These are phyloP conservation scores for Podaxis pistillaris DNA, from an alignment of 768 basidiomycete genomes.

Conservation along the genomic window DNA sequence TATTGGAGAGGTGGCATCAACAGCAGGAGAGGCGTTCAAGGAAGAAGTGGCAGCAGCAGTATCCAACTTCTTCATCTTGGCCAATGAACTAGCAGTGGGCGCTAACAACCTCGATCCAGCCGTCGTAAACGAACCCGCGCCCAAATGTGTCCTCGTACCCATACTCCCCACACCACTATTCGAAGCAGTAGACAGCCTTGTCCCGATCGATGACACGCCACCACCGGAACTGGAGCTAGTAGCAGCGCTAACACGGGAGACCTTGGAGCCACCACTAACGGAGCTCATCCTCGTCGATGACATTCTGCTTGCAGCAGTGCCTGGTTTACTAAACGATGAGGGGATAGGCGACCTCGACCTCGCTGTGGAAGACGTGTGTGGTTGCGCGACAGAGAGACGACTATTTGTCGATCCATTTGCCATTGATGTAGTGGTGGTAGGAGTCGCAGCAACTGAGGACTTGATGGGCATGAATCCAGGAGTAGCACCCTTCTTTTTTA, in stretches of 20 bases:
- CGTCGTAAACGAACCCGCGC: conserved; percentile 11
- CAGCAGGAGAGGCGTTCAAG: background rate
- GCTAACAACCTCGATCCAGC: conserved; percentile 55
- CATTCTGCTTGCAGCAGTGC: background rate
- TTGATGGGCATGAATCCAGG: background rate
- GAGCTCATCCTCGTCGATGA: background rate
- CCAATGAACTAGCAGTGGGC: conserved; percentile 76
- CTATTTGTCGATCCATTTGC: background rate
- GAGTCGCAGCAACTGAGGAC: background rate
- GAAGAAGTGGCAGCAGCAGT: conserved; percentile 5
- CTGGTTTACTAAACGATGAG: conserved; percentile 15
- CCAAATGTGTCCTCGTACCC: conserved; percentile 29
- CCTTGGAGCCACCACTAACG: conserved; percentile 9
- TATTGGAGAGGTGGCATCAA: background rate
- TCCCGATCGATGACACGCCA: conserved; percentile 43
- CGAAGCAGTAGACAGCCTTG: conserved; percentile 25
- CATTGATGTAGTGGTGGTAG: background rate
- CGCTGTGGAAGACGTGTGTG: conserved; percentile 15
- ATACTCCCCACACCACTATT: conserved; percentile 28
- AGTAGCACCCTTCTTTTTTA: conserved; percentile 11
- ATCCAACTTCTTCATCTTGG: conserved; percentile 41
- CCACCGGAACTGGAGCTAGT: conserved; percentile 22
- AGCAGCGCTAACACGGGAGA: conserved; percentile 10
- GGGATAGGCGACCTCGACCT: conserved; percentile 29
- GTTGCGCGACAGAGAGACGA: background rate